Percentiles rank a stretch among this genome's conserved stretches.
Evolutionary conservation across 208 protist species (phyloP).

Genomic region (Crithidia thermophila): DNA sequence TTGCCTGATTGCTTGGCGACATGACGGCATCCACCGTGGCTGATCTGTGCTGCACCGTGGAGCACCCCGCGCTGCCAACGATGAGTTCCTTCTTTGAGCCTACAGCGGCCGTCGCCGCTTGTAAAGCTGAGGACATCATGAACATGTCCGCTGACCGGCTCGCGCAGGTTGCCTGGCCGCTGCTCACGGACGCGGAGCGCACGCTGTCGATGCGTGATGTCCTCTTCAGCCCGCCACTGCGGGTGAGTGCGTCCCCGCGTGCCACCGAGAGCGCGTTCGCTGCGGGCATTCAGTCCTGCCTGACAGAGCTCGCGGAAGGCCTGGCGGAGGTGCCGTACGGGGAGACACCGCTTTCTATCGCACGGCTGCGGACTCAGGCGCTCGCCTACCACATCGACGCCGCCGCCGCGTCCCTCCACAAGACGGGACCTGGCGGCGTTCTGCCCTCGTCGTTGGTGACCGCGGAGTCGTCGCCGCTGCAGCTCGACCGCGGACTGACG

Average conservation of each 20-base stretch:
- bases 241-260: conserved; percentile 36
- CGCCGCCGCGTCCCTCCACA: background rate
- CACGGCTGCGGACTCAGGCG: conserved; percentile 28
- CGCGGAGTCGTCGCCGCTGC: conserved; percentile 1
- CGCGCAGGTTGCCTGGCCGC: conserved; percentile 53
- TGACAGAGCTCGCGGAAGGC: conserved; percentile 17
- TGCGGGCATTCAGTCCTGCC: conserved; percentile 20
- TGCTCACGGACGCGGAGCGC: conserved; percentile 29
- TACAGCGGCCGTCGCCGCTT: conserved; percentile 19
- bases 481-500: background rate
- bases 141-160: conserved; percentile 37
- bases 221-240: conserved; percentile 32
- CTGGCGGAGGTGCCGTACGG: conserved; percentile 11
- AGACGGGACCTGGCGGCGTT: background rate
- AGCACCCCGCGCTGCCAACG: background rate
- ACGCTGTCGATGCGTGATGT: conserved; percentile 28
- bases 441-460: background rate
- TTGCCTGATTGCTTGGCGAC: too few species aligned
- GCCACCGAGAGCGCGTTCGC: conserved; percentile 34
- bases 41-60: too few species aligned
- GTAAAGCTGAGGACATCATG: conserved; percentile 56
- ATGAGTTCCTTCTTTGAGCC: conserved; percentile 17
- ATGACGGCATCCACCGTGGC: too few species aligned
- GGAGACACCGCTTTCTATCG: conserved; percentile 18
- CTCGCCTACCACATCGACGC: conserved; percentile 21